These are phyloP conservation scores for Eucalyptus paniculata DNA, from an alignment of 345 rosid genomes.

Conservation along the genomic window DNA sequence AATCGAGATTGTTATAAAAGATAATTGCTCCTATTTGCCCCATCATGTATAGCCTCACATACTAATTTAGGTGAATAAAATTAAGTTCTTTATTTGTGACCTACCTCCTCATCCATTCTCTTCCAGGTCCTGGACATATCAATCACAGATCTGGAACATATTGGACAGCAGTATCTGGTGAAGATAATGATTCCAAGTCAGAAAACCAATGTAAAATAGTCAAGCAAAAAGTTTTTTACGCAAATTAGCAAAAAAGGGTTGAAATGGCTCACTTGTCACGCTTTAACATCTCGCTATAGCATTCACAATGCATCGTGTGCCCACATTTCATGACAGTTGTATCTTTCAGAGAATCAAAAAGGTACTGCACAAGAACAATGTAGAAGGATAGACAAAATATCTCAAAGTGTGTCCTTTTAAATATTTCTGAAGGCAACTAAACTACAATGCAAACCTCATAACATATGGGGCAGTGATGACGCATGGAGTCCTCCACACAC, in stretches of 20 bases:
- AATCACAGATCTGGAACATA: constrained; percentile 80
- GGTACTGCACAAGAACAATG: constrained; percentile 38
- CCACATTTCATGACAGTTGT: constrained; percentile 94
- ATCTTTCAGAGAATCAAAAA: constrained; percentile 88
- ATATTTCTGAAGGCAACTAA: neutral
- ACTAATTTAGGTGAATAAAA: neutral
- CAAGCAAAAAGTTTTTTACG: neutral
- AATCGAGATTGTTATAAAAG: neutral
- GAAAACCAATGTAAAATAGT: neutral
- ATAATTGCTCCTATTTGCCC: neutral
- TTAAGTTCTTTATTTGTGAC: neutral
- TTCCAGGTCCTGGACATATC: constrained; percentile 94
- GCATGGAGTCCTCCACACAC: constrained; percentile 95
- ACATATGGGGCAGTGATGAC: constrained; percentile 95
- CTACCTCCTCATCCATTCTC: constrained; percentile 86
- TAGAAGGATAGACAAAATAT: neutral
- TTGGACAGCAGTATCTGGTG: constrained; percentile 77
- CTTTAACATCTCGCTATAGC: constrained; percentile 74
- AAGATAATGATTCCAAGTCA: neutral
- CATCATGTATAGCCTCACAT: neutral
- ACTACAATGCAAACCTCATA: constrained; percentile 50
- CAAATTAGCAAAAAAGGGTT: neutral
- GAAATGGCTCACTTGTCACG: constrained; percentile 57
- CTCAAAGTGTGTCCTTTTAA: neutral
- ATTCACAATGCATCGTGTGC: constrained; percentile 92